Base-by-base conservation (phyloP, 768 basidiomycete species). In the Rhodotorula taiwanensis region DNA sequence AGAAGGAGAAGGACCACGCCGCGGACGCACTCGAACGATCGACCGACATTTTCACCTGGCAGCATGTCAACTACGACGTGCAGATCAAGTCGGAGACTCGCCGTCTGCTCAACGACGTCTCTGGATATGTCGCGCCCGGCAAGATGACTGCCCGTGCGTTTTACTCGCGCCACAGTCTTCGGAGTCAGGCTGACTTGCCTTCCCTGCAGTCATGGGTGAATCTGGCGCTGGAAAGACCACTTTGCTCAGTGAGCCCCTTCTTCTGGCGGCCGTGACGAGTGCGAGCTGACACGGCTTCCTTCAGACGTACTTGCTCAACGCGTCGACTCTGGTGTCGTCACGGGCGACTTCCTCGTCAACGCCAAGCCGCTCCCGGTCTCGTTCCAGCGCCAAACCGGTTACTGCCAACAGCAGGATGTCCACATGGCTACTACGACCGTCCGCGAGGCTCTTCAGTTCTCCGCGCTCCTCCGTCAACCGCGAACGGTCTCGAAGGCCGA, bases 311-410 rank as follows among this genome's bases (percentile, higher is more conserved):
- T 75, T 39, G 72, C 74, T 27, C 70, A 72, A 42, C 74, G 74
- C 11, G 66, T 66, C 48, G 78, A 75, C 36, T 78, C 78, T 71
- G 79, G 79, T 54, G 77, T 79, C 41, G 76, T 79, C 61, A 76
- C 74, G 18, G 79, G 79, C 13, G 77, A 79, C 51, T 76, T 79
- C 71, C 72, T 79, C 30, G 77, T 79, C 55, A 77, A 79, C 58
- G 79, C 77, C 15, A 61, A 70, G 36, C 73, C 74, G 39, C 74
- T 78, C 51, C 77, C 77, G 47, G 64, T 70, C 18, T 77, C 77
- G 9, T 79, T 79, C 75, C 77, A 79, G 70, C 73, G 78, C 41
- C 76, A 77, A 45, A 77, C 77, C 34, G 79, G 61, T 34, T 44
- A 63, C 52, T 34, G 36, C n/a, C 53, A 54, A 39, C 69, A 65